A percentile compares a stretch with the other conserved stretches of the same genome.
These are phyloP conservation scores for Gossypium thurberi DNA, from an alignment of 345 rosid genomes.

Conservation along the genomic window DNA sequence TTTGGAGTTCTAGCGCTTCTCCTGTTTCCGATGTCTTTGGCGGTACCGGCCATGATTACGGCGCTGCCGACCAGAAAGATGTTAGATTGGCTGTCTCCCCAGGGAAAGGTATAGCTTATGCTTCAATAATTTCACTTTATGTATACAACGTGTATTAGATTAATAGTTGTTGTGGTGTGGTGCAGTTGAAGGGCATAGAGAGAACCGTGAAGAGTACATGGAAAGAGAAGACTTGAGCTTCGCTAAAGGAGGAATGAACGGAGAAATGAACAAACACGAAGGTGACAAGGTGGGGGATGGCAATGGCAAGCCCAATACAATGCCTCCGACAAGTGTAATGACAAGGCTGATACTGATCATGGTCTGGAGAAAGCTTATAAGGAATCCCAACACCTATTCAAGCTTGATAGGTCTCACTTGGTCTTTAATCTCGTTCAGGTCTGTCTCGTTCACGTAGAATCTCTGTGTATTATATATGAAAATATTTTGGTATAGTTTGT, in stretches of 20 bases:
- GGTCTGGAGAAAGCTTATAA: constrained; percentile 99
- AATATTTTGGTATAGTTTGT: too few relatives aligned
- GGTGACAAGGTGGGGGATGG: constrained; percentile 41
- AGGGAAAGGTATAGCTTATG: constrained; percentile 47
- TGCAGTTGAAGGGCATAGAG: constrained; percentile 34
- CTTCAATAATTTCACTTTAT: not conserved
- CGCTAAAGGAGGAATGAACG: constrained; percentile 59
- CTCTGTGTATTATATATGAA: not conserved
- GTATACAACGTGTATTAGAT: not conserved
- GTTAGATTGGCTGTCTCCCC: constrained; percentile 72
- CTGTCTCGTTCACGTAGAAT: constrained; percentile 9
- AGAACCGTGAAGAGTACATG: constrained; percentile 35
- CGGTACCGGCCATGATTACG: constrained; percentile 31
- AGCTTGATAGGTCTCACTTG: constrained; percentile 89
- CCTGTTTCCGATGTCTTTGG: constrained; percentile 94
- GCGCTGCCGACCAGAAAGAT: constrained; percentile 50
- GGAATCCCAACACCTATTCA: constrained; percentile 96
- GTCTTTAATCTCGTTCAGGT: constrained; percentile 92
- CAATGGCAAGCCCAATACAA: constrained; percentile 46
- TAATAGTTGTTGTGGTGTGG: not conserved
- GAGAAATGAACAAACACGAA: constrained; percentile 46
- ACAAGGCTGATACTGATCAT: constrained; percentile 94
- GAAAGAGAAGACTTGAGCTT: constrained; percentile 86
- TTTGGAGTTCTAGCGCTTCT: constrained; percentile 95
- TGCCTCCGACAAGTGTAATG: constrained; percentile 98